Percentiles rank a stretch among this genome's conserved stretches.
These are phyloP conservation scores for Musa itinerans DNA, from an alignment of 176 grass and related monocot genomes.

Conservation along the genomic window DNA sequence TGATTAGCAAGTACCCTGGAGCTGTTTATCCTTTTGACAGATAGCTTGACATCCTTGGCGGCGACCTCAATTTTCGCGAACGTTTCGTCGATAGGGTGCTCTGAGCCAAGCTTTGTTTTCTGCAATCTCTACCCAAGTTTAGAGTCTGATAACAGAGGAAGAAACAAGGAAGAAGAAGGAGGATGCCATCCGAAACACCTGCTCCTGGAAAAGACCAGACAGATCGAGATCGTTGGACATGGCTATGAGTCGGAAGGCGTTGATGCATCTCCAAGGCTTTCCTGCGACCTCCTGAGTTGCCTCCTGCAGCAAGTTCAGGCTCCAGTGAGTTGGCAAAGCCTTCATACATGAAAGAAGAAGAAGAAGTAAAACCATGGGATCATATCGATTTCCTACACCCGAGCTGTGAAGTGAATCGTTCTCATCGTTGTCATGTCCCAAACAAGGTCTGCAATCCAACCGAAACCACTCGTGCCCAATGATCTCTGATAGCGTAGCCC, in stretches of 20 bases:
- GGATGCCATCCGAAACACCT: slow-evolving; percentile 15
- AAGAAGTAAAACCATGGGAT: not conserved
- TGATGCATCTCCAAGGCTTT: slow-evolving; percentile 36
- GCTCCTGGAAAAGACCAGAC: slow-evolving; percentile 62
- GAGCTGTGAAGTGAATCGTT: not conserved
- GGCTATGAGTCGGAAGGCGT: slow-evolving; percentile 52
- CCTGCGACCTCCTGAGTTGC: slow-evolving; percentile 1
- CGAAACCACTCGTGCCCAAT: slow-evolving; percentile 52
- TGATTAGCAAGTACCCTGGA: slow-evolving; percentile 30
- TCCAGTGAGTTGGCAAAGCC: not conserved
- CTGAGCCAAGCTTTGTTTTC: slow-evolving; percentile 60
- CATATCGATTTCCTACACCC: not conserved
- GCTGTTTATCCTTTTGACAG: slow-evolving; percentile 32
- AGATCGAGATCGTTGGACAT: slow-evolving; percentile 59
- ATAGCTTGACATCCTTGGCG: slow-evolving; percentile 34
- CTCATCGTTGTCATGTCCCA: slow-evolving; percentile 21
- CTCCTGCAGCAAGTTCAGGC: slow-evolving; percentile 15
- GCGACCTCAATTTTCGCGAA: slow-evolving; percentile 53
- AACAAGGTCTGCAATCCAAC: slow-evolving; percentile 29
- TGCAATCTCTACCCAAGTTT: slow-evolving; percentile 1
- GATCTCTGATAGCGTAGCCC: slow-evolving; percentile 53
- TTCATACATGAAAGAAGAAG: not conserved
- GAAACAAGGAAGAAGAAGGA: not conserved
- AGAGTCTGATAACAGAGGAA: not conserved
- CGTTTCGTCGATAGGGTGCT: slow-evolving; percentile 47